Conservation (phyloP, 306 rosid species). For the Glycine latifolia region DNA sequence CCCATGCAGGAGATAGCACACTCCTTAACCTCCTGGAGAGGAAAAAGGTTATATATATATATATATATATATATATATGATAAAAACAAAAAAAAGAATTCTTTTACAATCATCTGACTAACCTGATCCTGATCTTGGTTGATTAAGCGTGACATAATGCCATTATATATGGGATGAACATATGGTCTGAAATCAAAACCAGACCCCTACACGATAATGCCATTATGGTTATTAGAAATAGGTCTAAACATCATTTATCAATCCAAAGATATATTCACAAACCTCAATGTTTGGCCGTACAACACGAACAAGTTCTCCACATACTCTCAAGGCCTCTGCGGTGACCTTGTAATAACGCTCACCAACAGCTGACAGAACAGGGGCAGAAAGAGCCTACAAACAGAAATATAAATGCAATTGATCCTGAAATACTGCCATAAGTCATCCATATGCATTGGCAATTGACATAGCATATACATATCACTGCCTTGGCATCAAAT, state of each 20-base stretch:
- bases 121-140: slow-evolving; percentile 99
- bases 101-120: slow-evolving; percentile 45
- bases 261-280: slow-evolving; percentile 39
- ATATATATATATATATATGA: slow-evolving; percentile 16
- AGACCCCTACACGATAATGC: slow-evolving; percentile 59
- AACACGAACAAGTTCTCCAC: slow-evolving; percentile 95
- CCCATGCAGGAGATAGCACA: slow-evolving; percentile 99
- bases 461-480: slow-evolving; percentile 5
- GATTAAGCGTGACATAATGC: slow-evolving; percentile 96
- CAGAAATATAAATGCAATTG: slow-evolving; percentile 31
- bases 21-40: slow-evolving; percentile 94
- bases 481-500: slow-evolving; percentile 28
- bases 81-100: not conserved
- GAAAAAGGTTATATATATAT: slow-evolving; percentile 40
- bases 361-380: slow-evolving; percentile 94
- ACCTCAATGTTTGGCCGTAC: slow-evolving; percentile 93
- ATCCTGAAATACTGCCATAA: slow-evolving; percentile 1
- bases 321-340: slow-evolving; percentile 97
- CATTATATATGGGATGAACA: slow-evolving; percentile 86
- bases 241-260: slow-evolving; percentile 24
- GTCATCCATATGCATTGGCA: not conserved
- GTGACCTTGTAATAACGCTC: slow-evolving; percentile 99
- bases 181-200: slow-evolving; percentile 87
- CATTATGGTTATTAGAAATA: slow-evolving; percentile 45
- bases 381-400: slow-evolving; percentile 91